phyloP scores from a whole-genome alignment of 2,329 filamentous ascomycete genomes.

The Eutypella sp. region DNA sequence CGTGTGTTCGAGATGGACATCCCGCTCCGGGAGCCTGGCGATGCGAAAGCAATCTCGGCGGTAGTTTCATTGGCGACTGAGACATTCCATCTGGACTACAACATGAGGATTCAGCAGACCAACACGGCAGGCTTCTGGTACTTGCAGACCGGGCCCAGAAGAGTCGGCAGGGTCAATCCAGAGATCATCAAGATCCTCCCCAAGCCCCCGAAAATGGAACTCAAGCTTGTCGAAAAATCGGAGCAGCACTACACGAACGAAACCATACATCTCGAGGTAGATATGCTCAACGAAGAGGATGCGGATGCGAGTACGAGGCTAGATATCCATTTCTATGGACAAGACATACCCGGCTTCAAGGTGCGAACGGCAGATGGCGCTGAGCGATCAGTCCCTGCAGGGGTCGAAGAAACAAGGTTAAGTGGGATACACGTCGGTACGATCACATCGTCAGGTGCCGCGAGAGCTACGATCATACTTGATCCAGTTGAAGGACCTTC shows the following conservation, averaged over 20 bases:
- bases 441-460: slow-evolving; percentile 41
- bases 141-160: slow-evolving; percentile 37
- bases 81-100: slow-evolving; percentile 63
- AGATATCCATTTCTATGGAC: slow-evolving; percentile 62
- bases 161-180: slow-evolving; percentile 42
- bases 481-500: slow-evolving; percentile 45
- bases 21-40: slow-evolving; percentile 76
- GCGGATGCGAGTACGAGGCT: slow-evolving; percentile 69
- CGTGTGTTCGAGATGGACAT: slow-evolving; percentile 68
- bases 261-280: slow-evolving; percentile 60
- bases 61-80: slow-evolving; percentile 59
- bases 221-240: slow-evolving; percentile 57
- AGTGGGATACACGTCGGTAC: slow-evolving; percentile 38
- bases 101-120: slow-evolving; percentile 46
- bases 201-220: slow-evolving; percentile 85
- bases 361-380: slow-evolving; percentile 33
- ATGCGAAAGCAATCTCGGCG: slow-evolving; percentile 61
- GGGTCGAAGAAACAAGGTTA: slow-evolving; percentile 38
- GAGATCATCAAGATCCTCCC: slow-evolving; percentile 69
- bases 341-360: slow-evolving; percentile 42
- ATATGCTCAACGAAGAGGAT: slow-evolving; percentile 77
- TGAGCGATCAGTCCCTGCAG: slow-evolving; percentile 26
- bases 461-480: slow-evolving; percentile 42
- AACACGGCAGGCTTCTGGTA: slow-evolving; percentile 47
- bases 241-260: slow-evolving; percentile 86